Evolutionary conservation across 2,329 filamentous ascomycete species (phyloP).

Genomic region (Aspergillus intermedius): DNA sequence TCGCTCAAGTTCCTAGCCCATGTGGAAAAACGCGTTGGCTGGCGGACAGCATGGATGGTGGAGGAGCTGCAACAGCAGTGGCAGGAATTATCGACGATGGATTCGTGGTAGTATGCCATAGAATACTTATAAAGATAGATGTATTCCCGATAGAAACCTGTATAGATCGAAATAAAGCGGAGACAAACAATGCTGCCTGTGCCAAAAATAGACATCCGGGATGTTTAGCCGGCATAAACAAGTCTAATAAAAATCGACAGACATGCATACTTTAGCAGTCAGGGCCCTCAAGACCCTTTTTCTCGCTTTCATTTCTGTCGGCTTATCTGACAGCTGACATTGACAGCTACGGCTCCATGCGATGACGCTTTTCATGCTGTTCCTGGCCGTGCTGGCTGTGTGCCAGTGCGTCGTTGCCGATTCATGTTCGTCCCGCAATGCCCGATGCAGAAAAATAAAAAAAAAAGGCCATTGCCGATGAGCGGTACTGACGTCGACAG

Average conservation of each 20-base stretch:
- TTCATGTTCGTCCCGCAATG: background rate
- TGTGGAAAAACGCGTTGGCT: conserved; percentile 24
- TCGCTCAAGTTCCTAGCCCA: conserved; percentile 21
- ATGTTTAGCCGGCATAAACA: conserved; percentile 3
- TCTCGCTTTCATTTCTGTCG: background rate
- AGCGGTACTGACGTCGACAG: background rate
- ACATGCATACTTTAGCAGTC: background rate
- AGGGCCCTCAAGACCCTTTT: background rate
- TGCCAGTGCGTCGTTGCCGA: background rate
- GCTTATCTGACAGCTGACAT: no score
- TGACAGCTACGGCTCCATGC: no score
- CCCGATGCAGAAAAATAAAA: background rate
- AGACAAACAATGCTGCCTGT: background rate
- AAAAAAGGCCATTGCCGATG: background rate
- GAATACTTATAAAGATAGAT: conserved; percentile 1
- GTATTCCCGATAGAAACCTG: background rate
- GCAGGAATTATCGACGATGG: conserved; percentile 18
- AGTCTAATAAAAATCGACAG: conserved; percentile 27
- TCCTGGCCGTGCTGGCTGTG: background rate
- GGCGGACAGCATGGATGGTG: conserved; percentile 28
- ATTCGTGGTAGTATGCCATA: conserved; percentile 4
- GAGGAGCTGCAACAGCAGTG: conserved; percentile 23
- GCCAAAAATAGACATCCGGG: background rate
- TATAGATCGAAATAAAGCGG: conserved; percentile 10
- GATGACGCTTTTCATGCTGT: background rate